phyloP scores from a whole-genome alignment of 192 early-diverging fungal species.

The Podila epicladia region DNA sequence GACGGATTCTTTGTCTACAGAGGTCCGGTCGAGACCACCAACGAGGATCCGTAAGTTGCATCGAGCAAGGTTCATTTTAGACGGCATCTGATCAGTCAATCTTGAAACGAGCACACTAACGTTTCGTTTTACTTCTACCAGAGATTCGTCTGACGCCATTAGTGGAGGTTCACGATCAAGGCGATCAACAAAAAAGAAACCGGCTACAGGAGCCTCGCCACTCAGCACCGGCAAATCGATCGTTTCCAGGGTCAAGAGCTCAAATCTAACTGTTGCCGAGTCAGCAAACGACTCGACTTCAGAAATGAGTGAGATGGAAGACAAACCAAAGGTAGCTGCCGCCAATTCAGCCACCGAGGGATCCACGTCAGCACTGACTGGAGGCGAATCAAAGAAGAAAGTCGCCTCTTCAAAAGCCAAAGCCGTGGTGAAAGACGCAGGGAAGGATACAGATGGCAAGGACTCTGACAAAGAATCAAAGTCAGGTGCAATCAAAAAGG shows the following conservation, averaged over 20 bases:
- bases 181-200: constrained; percentile 16
- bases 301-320: constrained; percentile 42
- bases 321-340: constrained; percentile 23
- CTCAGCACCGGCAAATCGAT: constrained; percentile 8
- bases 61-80: background rate
- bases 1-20: constrained; percentile 63
- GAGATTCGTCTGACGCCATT: constrained; percentile 41
- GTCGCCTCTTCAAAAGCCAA: constrained; percentile 20
- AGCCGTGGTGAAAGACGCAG: constrained; percentile 9
- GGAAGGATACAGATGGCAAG: constrained; percentile 26
- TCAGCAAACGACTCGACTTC: constrained; percentile 42
- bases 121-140: background rate
- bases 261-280: constrained; percentile 25
- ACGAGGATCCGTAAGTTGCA: constrained; percentile 38
- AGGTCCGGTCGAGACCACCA: constrained; percentile 52
- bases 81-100: background rate
- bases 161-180: constrained; percentile 12
- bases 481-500: constrained; percentile 11
- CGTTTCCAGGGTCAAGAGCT: constrained; percentile 14
- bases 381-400: constrained; percentile 26
- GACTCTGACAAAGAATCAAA: constrained; percentile 48
- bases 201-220: constrained; percentile 23
- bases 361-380: background rate
- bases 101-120: background rate
- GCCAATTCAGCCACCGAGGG: background rate